phyloP scores from a whole-genome alignment of 768 basidiomycete species.

The Lentinula boryana region DNA sequence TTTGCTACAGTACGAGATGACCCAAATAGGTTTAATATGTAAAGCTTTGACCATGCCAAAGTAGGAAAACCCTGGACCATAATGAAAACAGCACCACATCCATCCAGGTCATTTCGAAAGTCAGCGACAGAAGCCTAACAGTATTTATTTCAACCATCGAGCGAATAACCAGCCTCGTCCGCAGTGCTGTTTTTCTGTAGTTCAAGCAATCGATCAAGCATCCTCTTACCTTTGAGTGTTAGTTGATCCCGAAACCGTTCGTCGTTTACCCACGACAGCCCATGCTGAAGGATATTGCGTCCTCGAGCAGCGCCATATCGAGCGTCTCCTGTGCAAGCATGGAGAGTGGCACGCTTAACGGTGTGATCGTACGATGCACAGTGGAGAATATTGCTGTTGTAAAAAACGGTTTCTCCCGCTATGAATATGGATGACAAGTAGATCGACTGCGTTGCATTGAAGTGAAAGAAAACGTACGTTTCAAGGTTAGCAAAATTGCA shows the following conservation, averaged over 20 bases:
- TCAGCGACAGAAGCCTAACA: no score
- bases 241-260: conserved; percentile 13
- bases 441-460: neutral
- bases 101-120: no score
- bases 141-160: neutral
- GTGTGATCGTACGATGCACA: conserved; percentile 56
- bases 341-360: conserved; percentile 56
- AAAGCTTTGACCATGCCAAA: neutral
- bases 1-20: no score
- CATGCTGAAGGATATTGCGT: conserved; percentile 72
- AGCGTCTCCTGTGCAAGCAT: conserved; percentile 60
- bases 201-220: conserved; percentile 1
- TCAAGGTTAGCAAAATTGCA: conserved; percentile 44
- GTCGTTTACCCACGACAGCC: conserved; percentile 63
- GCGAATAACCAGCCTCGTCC: neutral
- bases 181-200: neutral
- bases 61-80: neutral
- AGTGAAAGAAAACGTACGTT: conserved; percentile 33
- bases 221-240: neutral
- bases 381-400: conserved; percentile 76
- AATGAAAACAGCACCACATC: no score
- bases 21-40: neutral
- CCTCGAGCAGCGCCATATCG: conserved; percentile 59
- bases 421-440: neutral
- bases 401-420: conserved; percentile 78